Percentiles rank a stretch among this genome's conserved stretches.
Evolutionary conservation across 2,329 filamentous ascomycete species (phyloP).

Genomic region (Neoscytalidium dimidiatum): DNA sequence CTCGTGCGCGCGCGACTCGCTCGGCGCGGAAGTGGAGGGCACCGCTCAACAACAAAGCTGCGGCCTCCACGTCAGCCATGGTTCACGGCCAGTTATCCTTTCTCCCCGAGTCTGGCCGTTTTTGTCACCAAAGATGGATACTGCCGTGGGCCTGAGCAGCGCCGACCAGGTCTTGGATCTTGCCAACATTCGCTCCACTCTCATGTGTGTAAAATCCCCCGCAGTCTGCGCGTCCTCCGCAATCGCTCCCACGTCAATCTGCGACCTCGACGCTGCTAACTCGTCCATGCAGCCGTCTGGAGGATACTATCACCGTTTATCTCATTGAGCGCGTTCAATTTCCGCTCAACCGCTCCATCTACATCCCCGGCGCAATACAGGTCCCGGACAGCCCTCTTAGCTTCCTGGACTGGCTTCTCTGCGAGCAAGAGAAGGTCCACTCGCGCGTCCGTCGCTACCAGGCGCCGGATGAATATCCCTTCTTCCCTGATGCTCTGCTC

Average conservation of each 20-base stretch:
- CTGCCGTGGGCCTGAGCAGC: conserved; percentile 84
- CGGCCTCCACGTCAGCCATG: conserved; percentile 6
- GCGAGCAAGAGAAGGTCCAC: conserved; percentile 86
- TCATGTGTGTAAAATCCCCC: conserved; percentile 67
- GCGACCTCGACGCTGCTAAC: conserved; percentile 3
- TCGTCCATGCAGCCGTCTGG: conserved; percentile 68
- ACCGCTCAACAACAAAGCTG: conserved; percentile 2
- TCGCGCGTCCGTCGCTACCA: conserved; percentile 93
- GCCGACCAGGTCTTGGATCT: conserved; percentile 84
- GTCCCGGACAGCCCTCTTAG: conserved; percentile 72
- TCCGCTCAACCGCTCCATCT: conserved; percentile 86
- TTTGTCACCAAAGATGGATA: conserved; percentile 67
- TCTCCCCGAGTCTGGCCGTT: neutral
- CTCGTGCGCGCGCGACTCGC: conserved; percentile 13
- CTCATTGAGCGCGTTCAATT: conserved; percentile 98
- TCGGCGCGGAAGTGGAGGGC: conserved; percentile 7
- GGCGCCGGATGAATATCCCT: conserved; percentile 94
- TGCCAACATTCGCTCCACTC: conserved; percentile 86
- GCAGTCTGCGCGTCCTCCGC: neutral
- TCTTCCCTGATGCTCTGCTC: conserved; percentile 82
- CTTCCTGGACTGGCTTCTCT: conserved; percentile 92
- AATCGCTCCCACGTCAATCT: conserved; percentile 14
- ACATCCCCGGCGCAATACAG: conserved; percentile 74
- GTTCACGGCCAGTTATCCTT: neutral
- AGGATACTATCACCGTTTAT: conserved; percentile 97